Percentiles rank a stretch among this genome's conserved stretches.
Conservation (phyloP, 2,329 filamentous ascomycete genomes). For the Mycosphaerella arachidis region DNA sequence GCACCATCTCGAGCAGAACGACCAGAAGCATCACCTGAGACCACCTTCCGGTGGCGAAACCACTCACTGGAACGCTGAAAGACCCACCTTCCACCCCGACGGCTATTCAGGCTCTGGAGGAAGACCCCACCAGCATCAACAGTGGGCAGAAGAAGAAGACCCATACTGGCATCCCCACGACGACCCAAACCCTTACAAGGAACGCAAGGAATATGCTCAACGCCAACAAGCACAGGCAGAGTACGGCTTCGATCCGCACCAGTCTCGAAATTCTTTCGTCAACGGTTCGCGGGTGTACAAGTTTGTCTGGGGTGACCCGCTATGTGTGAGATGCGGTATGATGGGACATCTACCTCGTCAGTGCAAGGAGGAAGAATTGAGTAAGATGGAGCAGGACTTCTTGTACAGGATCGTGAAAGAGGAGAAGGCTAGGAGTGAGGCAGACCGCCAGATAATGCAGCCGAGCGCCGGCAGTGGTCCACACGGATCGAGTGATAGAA, state of each 20-base stretch:
- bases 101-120: neutral
- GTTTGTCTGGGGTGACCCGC: constrained; percentile 20
- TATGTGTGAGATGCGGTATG: constrained; percentile 18
- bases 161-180: neutral
- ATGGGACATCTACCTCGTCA: constrained; percentile 17
- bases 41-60: neutral
- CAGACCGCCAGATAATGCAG: neutral
- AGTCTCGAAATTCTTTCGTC: constrained; percentile 16
- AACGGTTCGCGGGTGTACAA: constrained; percentile 16
- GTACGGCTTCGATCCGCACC: constrained; percentile 9
- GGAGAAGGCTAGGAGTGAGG: constrained; percentile 16
- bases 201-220: neutral
- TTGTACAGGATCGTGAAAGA: constrained; percentile 11
- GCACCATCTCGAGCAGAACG: neutral
- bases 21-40: neutral
- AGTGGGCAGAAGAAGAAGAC: neutral
- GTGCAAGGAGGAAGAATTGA: constrained; percentile 8
- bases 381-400: constrained; percentile 10
- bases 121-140: neutral
- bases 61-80: neutral
- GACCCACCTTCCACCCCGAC: neutral
- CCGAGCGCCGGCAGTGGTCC: neutral
- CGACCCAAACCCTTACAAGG: neutral
- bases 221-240: neutral
- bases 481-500: neutral